Conservation (phyloP, 2,329 filamentous ascomycete species). For the Aphanocladium album region DNA sequence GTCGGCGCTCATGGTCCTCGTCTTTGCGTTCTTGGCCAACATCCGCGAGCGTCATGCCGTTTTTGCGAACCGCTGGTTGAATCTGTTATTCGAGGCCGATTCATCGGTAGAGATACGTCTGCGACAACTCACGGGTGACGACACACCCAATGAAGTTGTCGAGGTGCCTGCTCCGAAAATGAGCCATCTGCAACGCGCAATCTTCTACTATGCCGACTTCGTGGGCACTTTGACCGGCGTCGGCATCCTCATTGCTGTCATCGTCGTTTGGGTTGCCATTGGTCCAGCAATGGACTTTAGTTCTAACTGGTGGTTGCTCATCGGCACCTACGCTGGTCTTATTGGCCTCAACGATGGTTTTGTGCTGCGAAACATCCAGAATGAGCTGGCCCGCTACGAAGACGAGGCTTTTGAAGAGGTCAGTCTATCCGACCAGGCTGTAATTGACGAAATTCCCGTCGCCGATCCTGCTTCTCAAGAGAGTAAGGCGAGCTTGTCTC, state of each 20-base stretch:
- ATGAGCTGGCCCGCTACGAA: conserved; percentile 20
- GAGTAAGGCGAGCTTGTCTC: not conserved
- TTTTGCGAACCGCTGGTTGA: conserved; percentile 26
- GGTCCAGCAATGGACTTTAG: conserved; percentile 35
- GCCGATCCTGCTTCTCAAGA: conserved; percentile 2
- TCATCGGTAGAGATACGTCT: conserved; percentile 28
- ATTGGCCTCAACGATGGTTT: conserved; percentile 41
- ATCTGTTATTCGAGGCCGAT: conserved; percentile 30
- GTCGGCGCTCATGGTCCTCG: conserved; percentile 32
- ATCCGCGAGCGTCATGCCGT: conserved; percentile 32
- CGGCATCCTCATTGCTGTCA: conserved; percentile 30
- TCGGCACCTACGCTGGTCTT: conserved; percentile 43
- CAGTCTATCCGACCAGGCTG: conserved; percentile 14
- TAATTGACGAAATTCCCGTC: conserved; percentile 14
- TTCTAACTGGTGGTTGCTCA: conserved; percentile 42
- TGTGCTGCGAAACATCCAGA: conserved; percentile 39
- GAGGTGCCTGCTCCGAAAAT: conserved; percentile 27
- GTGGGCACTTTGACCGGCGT: conserved; percentile 38
- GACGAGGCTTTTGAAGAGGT: conserved; percentile 15
- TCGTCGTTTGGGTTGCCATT: conserved; percentile 33
- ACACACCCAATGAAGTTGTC: conserved; percentile 27
- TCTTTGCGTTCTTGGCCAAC: conserved; percentile 36
- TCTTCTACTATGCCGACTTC: conserved; percentile 38
- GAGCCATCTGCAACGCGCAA: conserved; percentile 29
- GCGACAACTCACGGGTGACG: conserved; percentile 28